These are phyloP conservation scores for Gracilaria gracilis DNA, from an alignment of 23 red algal genomes.

Conservation along the genomic window DNA sequence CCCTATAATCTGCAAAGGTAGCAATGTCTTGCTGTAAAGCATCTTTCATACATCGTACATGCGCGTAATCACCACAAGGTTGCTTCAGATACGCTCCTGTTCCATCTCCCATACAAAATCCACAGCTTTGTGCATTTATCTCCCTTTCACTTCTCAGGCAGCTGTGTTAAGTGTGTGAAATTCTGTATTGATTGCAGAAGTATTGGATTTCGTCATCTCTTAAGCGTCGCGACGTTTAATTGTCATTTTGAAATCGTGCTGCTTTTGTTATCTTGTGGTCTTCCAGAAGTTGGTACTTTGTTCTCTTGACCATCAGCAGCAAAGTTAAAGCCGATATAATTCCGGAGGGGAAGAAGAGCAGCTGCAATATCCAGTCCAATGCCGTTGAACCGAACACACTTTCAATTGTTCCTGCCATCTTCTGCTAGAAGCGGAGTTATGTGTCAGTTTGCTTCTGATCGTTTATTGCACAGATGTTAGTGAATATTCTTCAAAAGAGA, in stretches of 20 bases:
- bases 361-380: slow-evolving; percentile 49
- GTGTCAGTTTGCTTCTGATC: background rate
- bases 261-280: slow-evolving; percentile 40
- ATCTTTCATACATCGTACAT: slow-evolving; percentile 29
- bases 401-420: background rate
- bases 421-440: slow-evolving; percentile 6
- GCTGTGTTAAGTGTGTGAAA: background rate
- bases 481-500: background rate
- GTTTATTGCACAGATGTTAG: background rate
- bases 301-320: slow-evolving; percentile 24
- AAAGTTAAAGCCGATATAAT: slow-evolving; percentile 16
- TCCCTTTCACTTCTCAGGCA: background rate
- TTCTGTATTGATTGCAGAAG: slow-evolving; percentile 29
- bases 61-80: slow-evolving; percentile 28
- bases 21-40: slow-evolving; percentile 49
- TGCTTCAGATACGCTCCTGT: slow-evolving; percentile 7
- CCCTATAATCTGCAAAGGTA: slow-evolving; percentile 38
- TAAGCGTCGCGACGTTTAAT: background rate
- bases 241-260: slow-evolving; percentile 9
- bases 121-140: slow-evolving; percentile 1
- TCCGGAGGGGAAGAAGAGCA: slow-evolving; percentile 57
- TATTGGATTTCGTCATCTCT: slow-evolving; percentile 32
- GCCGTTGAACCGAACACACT: slow-evolving; percentile 37
- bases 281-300: background rate
- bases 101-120: slow-evolving; percentile 6